phyloP scores from a whole-genome alignment of 129 eudicot genomes.

The Tagetes erecta region DNA sequence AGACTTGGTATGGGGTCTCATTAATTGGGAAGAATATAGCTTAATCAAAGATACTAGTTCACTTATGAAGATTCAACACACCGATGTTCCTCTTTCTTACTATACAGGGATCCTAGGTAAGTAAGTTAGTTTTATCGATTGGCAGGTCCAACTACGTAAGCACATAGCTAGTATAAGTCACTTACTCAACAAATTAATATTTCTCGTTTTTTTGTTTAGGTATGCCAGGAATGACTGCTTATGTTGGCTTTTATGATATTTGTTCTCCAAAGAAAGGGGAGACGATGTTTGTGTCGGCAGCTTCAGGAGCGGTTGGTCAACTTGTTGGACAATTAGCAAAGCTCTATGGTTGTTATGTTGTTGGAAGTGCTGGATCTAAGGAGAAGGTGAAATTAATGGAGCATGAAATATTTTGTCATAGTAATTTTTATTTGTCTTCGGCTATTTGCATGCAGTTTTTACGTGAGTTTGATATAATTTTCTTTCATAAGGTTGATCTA shows the following conservation, averaged over 20 bases:
- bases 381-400: background rate
- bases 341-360: slow-evolving; percentile 12
- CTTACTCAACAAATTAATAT: background rate
- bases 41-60: background rate
- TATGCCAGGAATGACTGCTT: slow-evolving; percentile 6
- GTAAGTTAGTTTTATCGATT: background rate
- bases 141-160: too few relatives aligned
- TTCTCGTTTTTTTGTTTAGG: slow-evolving; percentile 2
- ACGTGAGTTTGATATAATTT: background rate
- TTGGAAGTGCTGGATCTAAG: slow-evolving; percentile 18
- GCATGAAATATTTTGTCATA: background rate
- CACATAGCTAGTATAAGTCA: too few relatives aligned
- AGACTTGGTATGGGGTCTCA: background rate
- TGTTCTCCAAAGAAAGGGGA: slow-evolving; percentile 10
- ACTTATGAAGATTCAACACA: background rate
- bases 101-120: slow-evolving; percentile 11
- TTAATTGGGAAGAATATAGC: slow-evolving; percentile 20
- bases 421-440: background rate
- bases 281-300: background rate
- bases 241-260: slow-evolving; percentile 2
- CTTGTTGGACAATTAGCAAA: slow-evolving; percentile 11
- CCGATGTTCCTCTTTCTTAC: background rate
- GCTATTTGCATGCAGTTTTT: background rate
- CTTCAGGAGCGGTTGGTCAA: slow-evolving; percentile 9
- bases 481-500: slow-evolving; percentile 7